Base-by-base conservation (phyloP, 2,329 filamentous ascomycete genomes). In the Curvularia eragrostidis region DNA sequence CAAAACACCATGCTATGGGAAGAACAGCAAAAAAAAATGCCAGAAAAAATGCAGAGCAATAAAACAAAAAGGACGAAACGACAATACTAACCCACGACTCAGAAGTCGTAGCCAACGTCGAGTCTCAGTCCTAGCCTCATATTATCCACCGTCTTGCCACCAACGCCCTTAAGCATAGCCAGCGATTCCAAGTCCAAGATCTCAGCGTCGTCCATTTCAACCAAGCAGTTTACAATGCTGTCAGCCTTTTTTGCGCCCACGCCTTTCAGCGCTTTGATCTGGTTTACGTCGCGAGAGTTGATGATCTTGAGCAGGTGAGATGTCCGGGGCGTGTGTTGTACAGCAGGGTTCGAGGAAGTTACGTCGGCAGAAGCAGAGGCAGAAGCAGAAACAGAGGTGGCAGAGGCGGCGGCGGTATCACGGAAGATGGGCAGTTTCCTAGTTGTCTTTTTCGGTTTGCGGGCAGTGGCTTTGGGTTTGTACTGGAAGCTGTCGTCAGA, bases 191-290 rank as follows among this genome's bases (percentile, higher is more conserved):
- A 55, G 56, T 78, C 78, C 19, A 65, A 70, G 2, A 83, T 65
- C 46, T 76, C 75, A 5, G 71, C 77, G 13, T 75, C 73, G n/a
- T 80, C 79, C 73, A 81, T 74, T 62, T 82, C 81, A 30, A 80
- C 76, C 12, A 83, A 64, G 59, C 76, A 79, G 38, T 79, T 79
- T 1, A 83, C 81, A 36, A 83, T 83, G 10, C 76, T 78, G 56
- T 83, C 80, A 2, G 90, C 90, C 73, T 88, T 90, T 79, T 91
- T 92, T 1, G 86, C 82, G 0, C 90, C 90, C 10, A 93, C 87
- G 1, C 90, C 90, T 38, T 87, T 86, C 1, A 93, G 81, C 3
- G 85, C 78, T 67, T 84, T 85, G 75, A 93, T 92, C 70, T 85
- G 81, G 13, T 79, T 79, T 18, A 89, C 77, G 59, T 93, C 87